Percentiles rank a stretch among this genome's conserved stretches.
Conservation (phyloP, 441 rosid species). For the Erysimum cheiri region DNA sequence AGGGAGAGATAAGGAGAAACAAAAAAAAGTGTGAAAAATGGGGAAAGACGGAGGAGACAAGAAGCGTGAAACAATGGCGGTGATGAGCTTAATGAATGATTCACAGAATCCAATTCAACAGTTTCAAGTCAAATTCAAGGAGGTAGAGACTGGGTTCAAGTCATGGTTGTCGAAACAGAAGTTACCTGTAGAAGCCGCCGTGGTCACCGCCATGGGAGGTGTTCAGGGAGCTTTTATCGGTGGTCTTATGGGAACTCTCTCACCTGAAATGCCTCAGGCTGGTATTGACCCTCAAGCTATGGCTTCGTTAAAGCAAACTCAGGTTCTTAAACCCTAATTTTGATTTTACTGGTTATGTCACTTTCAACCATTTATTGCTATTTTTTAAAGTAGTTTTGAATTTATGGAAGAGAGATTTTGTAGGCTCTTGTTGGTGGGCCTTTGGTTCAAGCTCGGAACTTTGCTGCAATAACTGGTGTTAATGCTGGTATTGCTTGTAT, state of each 20-base stretch:
- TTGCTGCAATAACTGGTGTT: conserved; percentile 92
- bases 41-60: conserved; percentile 51
- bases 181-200: conserved; percentile 77
- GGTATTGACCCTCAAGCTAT: conserved; percentile 68
- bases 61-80: conserved; percentile 45
- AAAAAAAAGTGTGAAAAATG: conserved; percentile 42
- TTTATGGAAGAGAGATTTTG: conserved; percentile 10
- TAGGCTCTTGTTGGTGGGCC: conserved; percentile 95
- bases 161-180: conserved; percentile 84
- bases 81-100: conserved; percentile 45
- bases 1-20: conserved; percentile 25
- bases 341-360: neutral
- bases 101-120: conserved; percentile 66
- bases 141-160: conserved; percentile 69
- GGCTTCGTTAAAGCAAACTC: conserved; percentile 90
- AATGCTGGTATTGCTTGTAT: conserved; percentile 89
- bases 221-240: conserved; percentile 92
- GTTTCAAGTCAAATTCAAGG: conserved; percentile 62
- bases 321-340: conserved; percentile 53
- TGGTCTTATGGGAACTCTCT: conserved; percentile 76
- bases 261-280: conserved; percentile 62
- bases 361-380: neutral
- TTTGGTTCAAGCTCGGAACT: conserved; percentile 90
- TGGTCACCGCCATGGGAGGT: conserved; percentile 73
- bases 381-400: neutral